These are phyloP conservation scores for Alternaria triticina DNA, from an alignment of 2,329 filamentous ascomycete species.

Conservation along the genomic window DNA sequence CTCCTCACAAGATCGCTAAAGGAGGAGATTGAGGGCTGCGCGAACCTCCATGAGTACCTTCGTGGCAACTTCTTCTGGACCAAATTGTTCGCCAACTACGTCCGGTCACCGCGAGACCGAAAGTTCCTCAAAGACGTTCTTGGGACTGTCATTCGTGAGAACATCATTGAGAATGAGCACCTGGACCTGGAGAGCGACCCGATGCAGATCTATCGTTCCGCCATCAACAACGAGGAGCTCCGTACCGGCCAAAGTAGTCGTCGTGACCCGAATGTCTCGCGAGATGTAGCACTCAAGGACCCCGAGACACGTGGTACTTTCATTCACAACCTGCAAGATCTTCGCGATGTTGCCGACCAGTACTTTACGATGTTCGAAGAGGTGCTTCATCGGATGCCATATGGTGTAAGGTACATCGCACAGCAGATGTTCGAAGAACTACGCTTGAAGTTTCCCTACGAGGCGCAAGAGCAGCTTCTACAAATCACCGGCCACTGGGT, in stretches of 20 bases:
- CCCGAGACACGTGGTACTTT: slow-evolving; percentile 91
- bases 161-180: slow-evolving; percentile 89
- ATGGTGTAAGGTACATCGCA: slow-evolving; percentile 86
- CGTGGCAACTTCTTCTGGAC: slow-evolving; percentile 93
- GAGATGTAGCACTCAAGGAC: slow-evolving; percentile 94
- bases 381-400: slow-evolving; percentile 85
- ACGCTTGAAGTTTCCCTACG: slow-evolving; percentile 76
- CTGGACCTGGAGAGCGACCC: slow-evolving; percentile 96
- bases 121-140: slow-evolving; percentile 90
- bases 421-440: slow-evolving; percentile 84
- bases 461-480: slow-evolving; percentile 77
- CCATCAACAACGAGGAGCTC: slow-evolving; percentile 97
- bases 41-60: slow-evolving; percentile 80
- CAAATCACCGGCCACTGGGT: slow-evolving; percentile 90
- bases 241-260: slow-evolving; percentile 84
- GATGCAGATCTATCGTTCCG: slow-evolving; percentile 93
- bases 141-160: slow-evolving; percentile 84
- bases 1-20: slow-evolving; percentile 80
- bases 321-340: slow-evolving; percentile 90
- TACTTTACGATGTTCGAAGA: slow-evolving; percentile 85
- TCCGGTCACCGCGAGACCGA: slow-evolving; percentile 86
- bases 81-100: slow-evolving; percentile 84
- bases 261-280: slow-evolving; percentile 81
- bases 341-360: slow-evolving; percentile 92
- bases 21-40: slow-evolving; percentile 81